Evolutionary conservation across 257 asterid genomes (phyloP), one percentile per base, ranked within the genome.

Genomic region (Eustoma russellianum): DNA sequence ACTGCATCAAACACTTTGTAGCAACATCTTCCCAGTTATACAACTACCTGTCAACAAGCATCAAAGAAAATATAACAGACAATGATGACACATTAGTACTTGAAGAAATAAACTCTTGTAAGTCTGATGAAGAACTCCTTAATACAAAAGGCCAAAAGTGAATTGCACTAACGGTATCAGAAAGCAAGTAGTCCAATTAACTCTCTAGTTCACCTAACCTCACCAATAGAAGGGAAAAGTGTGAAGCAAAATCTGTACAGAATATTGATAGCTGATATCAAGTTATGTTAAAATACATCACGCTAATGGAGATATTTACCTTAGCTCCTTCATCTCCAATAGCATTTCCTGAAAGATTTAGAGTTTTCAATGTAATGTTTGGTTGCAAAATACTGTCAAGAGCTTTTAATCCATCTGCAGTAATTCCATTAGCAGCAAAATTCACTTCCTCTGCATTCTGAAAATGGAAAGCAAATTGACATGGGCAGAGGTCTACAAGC

Each of bases 291-390:
- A 28, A 17, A 41, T 19, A 14, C 55, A 50, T 10, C 28, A 40
- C 48, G 12, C 12, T 38, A 38, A 38, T 38, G 43, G 12, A 7
- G 17, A 43, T 17, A 3, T 33, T 65, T 71, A 92, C 99, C 88
- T 88, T 88, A 66, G 85, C 86, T 56, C 99, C 99, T 73, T 85
- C 97, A 76, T 92, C 97, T 43, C 99, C 98, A 60, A 92, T 79
- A 52, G 82, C 68, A 77, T 92, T 92, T 70, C 99, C 95, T n/a
- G 99, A 88, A 38, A 92, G 75, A 74, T 88, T 75, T 53, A 92
- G 90, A 74, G 94, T 64, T 70, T 81, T 92, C 48, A 92, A 81
- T 47, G 85, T 72, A 59, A 77, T 41, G 54, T 88, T 92, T 64
- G 95, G 85, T 69, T 88, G 99, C 77, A 92, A 70, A 63, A 92